Evolutionary conservation across 257 asterid species (phyloP).

Genomic region (Solanum piurae): DNA sequence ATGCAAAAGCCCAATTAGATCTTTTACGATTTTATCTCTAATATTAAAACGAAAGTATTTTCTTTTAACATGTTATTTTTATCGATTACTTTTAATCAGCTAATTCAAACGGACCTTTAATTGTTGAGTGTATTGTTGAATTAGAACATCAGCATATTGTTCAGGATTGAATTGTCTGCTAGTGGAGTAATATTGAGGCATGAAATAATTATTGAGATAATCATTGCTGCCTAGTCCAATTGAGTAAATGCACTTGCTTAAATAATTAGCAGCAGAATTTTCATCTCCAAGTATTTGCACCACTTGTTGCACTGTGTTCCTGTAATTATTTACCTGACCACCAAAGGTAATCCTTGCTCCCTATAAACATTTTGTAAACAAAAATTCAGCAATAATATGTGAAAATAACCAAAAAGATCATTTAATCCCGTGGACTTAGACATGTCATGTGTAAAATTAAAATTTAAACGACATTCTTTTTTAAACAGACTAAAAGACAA

Average conservation of each 20-base stretch:
- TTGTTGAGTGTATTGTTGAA: slow-evolving; percentile 25
- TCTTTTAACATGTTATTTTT: neutral
- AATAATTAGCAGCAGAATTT: slow-evolving; percentile 20
- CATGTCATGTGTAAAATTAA: no score
- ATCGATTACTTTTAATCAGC: neutral
- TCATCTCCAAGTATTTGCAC: slow-evolving; percentile 29
- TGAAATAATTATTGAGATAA: slow-evolving; percentile 41
- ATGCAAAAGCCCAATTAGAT: neutral
- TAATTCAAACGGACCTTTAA: neutral
- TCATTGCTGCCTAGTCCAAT: slow-evolving; percentile 44
- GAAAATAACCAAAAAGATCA: neutral
- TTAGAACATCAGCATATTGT: slow-evolving; percentile 28
- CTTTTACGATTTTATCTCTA: neutral
- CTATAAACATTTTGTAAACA: slow-evolving; percentile 12
- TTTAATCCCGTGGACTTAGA: no score
- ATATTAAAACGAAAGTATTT: neutral
- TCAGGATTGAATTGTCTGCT: slow-evolving; percentile 26
- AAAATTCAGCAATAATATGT: neutral
- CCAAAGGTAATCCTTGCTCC: slow-evolving; percentile 54
- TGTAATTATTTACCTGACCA: slow-evolving; percentile 65
- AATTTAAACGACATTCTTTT: no score
- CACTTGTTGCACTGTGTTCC: slow-evolving; percentile 55
- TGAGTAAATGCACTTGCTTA: slow-evolving; percentile 29
- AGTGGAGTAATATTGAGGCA: slow-evolving; percentile 30
- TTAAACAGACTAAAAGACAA: neutral